Evolutionary conservation across 331 rosid genomes (phyloP), one percentile per base, ranked within the genome.

Genomic region (Stylosanthes scabra): DNA sequence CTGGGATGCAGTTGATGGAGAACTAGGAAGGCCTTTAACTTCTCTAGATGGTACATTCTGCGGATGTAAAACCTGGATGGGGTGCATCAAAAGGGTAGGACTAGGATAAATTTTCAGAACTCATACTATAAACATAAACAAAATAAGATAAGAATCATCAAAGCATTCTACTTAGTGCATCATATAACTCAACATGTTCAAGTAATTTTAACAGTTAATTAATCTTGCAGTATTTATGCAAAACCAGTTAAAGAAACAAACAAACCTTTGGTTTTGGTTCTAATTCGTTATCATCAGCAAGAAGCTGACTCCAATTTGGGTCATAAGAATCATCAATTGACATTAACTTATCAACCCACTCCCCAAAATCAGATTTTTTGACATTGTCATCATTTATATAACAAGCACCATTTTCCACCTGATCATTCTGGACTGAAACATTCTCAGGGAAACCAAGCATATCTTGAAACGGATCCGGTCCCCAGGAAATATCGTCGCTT

Each of bases 241-340:
- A 67, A 59, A 85, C 12, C 66, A 74, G 68, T 63, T 69, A 63
- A 71, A 80, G 77, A 74, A 66, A 78, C 86, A 59, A 68, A 91
- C 99, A 95, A 68, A 91, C 99, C 96, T 84, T 77, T n/a, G 76
- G 74, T 67, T 81, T 83, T 57, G 96, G 83, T 79, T 83, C 90
- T 29, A 75, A 70, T 44, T 59, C 74, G 70, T 70, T 75, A 72
- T 67, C 89, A 78, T 84, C 91, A 66, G 72, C 72, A 9, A 90
- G 89, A 67, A 94, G 87, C 68, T 88, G 96, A 81, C 60, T 74
- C 93, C 95, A 94, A 78, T 82, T 84, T 55, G 85, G 87, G 15
- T 80, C 74, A 41, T 63, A 74, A 68, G 84, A 62, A 61, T 84
- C 96, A 45, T 88, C 86, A 65, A 81, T 86, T 0, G 93, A 78